Percentiles rank a stretch among this genome's conserved stretches.
These are phyloP conservation scores for Metschnikowia lochheadii DNA, from an alignment of 805 yeast species.

Conservation along the genomic window DNA sequence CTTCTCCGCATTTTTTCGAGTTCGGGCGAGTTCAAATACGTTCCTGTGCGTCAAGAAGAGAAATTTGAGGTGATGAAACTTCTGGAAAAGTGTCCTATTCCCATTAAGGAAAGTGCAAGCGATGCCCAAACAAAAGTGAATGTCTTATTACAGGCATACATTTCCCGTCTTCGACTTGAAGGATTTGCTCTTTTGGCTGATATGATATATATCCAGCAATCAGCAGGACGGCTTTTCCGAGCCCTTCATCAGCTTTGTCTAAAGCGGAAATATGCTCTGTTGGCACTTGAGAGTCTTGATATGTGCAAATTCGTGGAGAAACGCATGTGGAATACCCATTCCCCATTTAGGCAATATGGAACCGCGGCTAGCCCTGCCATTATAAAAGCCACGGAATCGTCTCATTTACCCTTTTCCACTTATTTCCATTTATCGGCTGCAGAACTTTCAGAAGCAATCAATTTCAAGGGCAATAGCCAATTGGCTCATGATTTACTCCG, in stretches of 20 bases:
- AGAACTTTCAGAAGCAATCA: constrained; percentile 80
- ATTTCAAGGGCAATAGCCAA: constrained; percentile 64
- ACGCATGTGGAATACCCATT: constrained; percentile 77
- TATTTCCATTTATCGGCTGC: constrained; percentile 67
- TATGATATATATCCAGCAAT: constrained; percentile 88
- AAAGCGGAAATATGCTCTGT: constrained; percentile 64
- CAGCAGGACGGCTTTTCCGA: constrained; percentile 82
- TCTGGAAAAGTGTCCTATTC: constrained; percentile 76
- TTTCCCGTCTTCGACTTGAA: constrained; percentile 69
- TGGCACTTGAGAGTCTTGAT: constrained; percentile 54
- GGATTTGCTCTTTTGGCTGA: constrained; percentile 93
- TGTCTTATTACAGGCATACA: constrained; percentile 77
- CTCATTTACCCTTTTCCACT: constrained; percentile 77
- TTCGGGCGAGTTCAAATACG: constrained; percentile 80
- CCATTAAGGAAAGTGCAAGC: constrained; percentile 65
- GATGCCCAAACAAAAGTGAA: constrained; percentile 78
- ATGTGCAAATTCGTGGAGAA: constrained; percentile 77
- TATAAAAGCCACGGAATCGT: constrained; percentile 69
- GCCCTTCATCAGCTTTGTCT: constrained; percentile 80
- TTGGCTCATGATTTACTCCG: constrained; percentile 53
- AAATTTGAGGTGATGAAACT: constrained; percentile 65
- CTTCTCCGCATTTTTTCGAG: constrained; percentile 69
- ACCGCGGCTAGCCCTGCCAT: constrained; percentile 65
- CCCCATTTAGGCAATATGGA: constrained; percentile 82
- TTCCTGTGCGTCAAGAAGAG: constrained; percentile 87